Conservation (phyloP, 2,329 filamentous ascomycete species). For the Cryphonectria carpinicola region DNA sequence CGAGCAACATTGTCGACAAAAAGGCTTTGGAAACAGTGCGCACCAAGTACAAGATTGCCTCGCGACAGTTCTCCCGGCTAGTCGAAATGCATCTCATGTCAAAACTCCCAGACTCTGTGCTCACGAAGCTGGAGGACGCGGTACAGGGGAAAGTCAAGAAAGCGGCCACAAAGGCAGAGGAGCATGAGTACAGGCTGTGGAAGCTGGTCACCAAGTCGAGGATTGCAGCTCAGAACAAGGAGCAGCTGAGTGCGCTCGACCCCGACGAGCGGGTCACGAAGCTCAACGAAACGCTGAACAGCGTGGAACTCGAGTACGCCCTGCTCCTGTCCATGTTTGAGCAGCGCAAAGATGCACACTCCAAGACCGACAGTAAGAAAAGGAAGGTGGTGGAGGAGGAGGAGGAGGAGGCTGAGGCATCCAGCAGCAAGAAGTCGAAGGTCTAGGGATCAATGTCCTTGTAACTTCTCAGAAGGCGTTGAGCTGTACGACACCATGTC, state of each 20-base stretch:
- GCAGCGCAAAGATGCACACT: constrained; percentile 40
- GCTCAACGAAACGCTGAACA: constrained; percentile 69
- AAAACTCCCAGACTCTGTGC: constrained; percentile 58
- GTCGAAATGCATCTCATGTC: constrained; percentile 77
- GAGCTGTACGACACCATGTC: constrained; percentile 2
- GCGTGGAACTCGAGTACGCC: constrained; percentile 75
- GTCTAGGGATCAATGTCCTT: not conserved
- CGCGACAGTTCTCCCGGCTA: constrained; percentile 75
- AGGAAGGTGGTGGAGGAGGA: constrained; percentile 2
- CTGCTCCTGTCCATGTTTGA: constrained; percentile 59
- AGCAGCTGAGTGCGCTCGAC: constrained; percentile 72
- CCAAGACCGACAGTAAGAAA: constrained; percentile 40
- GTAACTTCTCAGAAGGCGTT: not conserved
- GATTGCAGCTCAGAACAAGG: constrained; percentile 75
- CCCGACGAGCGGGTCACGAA: constrained; percentile 70
- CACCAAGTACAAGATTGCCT: constrained; percentile 69
- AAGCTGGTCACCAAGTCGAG: constrained; percentile 75
- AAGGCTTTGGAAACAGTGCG: constrained; percentile 61
- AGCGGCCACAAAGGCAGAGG: constrained; percentile 56
- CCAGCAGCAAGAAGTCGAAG: constrained; percentile 6
- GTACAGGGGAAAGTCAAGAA: constrained; percentile 40
- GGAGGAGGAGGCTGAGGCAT: not conserved
- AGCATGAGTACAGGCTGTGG: constrained; percentile 72
- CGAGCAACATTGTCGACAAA: constrained; percentile 61
- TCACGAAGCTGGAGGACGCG: constrained; percentile 47